phyloP scores from a whole-genome alignment of 2,329 filamentous ascomycete genomes.

The Alternaria angustiovoidea region DNA sequence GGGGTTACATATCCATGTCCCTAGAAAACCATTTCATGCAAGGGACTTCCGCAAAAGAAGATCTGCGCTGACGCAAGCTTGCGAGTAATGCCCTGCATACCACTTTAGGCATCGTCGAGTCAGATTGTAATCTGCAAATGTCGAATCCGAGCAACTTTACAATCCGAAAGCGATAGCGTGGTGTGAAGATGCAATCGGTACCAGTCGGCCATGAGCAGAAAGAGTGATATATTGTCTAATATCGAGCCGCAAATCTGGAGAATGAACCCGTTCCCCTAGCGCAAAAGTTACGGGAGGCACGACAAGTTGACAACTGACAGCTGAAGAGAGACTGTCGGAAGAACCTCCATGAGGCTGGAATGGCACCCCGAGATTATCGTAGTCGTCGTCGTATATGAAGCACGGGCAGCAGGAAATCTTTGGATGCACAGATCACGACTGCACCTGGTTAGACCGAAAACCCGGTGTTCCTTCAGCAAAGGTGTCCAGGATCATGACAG shows the following conservation, averaged over 20 bases:
- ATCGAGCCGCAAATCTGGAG: not conserved
- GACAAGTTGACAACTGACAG: constrained; percentile 13
- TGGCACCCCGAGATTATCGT: not conserved
- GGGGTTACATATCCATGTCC: constrained; percentile 5
- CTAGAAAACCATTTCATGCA: not conserved
- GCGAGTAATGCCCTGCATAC: constrained; percentile 1
- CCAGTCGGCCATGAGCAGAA: not conserved
- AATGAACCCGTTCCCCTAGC: constrained; percentile 7
- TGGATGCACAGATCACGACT: constrained; percentile 4
- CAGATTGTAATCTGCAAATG: not conserved
- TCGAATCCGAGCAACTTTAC: not conserved
- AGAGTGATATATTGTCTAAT: not conserved
- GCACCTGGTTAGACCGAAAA: not conserved
- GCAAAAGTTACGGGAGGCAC: not conserved
- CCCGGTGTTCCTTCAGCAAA: constrained; percentile 1
- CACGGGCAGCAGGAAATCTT: constrained; percentile 3
- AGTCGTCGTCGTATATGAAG: not conserved
- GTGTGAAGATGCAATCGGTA: not conserved
- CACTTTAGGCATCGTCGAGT: not conserved
- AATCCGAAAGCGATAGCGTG: constrained; percentile 5
- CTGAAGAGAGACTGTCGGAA: not conserved
- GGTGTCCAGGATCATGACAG: constrained; percentile 3
- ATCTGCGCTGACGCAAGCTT: not conserved
- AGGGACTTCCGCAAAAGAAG: not conserved
- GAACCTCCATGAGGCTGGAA: not conserved